Conservation (phyloP, 2,329 filamentous ascomycete genomes). For the Epichloe festucae region DNA sequence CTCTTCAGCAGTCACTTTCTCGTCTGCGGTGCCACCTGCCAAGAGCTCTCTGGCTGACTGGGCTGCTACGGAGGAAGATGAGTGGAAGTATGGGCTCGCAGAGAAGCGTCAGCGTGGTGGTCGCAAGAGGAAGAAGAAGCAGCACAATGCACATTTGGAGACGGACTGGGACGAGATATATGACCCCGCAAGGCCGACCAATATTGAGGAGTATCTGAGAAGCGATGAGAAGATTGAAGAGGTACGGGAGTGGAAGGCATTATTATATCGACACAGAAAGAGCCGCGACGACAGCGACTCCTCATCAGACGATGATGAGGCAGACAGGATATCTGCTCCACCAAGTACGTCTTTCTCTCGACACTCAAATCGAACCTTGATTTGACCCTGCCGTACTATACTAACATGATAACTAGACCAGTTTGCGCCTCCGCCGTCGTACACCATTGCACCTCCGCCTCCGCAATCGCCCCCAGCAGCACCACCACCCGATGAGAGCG, state of each 20-base stretch:
- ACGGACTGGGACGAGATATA: constrained; percentile 91
- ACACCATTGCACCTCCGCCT: constrained; percentile 44
- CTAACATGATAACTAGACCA: constrained; percentile 27
- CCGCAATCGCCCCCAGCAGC: constrained; percentile 27
- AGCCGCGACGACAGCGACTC: constrained; percentile 27
- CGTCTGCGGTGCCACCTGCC: constrained; percentile 23
- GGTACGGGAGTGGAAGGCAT: constrained; percentile 72
- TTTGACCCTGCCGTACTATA: background rate
- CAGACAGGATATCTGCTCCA: constrained; percentile 14
- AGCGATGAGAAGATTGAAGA: constrained; percentile 76
- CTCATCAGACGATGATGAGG: constrained; percentile 29
- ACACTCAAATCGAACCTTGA: too few species aligned
- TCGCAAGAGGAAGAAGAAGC: constrained; percentile 63
- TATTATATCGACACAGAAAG: constrained; percentile 58
- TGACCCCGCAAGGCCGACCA: constrained; percentile 70
- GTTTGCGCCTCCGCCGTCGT: constrained; percentile 46
- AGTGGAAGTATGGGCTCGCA: constrained; percentile 53
- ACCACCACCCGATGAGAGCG: constrained; percentile 45
- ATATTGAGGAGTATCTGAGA: constrained; percentile 69
- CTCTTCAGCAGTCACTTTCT: constrained; percentile 16
- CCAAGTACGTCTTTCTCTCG: constrained; percentile 20
- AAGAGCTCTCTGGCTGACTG: constrained; percentile 73
- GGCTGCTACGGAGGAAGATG: constrained; percentile 64
- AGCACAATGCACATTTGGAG: constrained; percentile 40
- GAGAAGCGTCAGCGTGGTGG: constrained; percentile 65